Evolutionary conservation across 108 stramenopile species (phyloP).

Genomic region (Hondaea fermentalgiana): DNA sequence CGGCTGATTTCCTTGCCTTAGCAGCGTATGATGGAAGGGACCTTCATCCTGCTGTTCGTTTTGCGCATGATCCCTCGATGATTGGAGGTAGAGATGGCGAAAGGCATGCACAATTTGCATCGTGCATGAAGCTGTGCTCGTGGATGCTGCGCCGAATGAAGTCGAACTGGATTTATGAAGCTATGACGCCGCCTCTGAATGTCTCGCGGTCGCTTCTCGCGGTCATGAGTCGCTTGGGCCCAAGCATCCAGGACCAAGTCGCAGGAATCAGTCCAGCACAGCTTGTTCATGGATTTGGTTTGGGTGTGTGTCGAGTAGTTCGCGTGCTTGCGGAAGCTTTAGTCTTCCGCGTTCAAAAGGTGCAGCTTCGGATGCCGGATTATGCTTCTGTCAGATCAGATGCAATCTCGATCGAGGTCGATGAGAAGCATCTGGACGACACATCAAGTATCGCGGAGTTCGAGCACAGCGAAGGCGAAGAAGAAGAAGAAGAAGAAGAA

Average conservation of each 20-base stretch:
- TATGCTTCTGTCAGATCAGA: not conserved
- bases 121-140: not conserved
- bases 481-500: too few species aligned
- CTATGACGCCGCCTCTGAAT: not conserved
- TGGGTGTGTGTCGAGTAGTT: not conserved
- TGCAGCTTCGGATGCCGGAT: not conserved
- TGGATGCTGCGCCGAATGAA: not conserved
- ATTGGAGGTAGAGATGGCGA: not conserved
- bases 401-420: not conserved
- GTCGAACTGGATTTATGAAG: not conserved
- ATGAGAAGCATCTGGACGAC: not conserved
- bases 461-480: too few species aligned
- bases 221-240: not conserved
- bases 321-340: not conserved
- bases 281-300: not conserved
- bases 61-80: not conserved
- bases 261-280: not conserved
- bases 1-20: not conserved
- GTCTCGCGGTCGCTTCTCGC: not conserved
- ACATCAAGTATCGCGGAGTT: too few species aligned
- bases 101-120: not conserved
- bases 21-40: not conserved
- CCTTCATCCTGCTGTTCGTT: not conserved
- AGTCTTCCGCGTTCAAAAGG: not conserved
- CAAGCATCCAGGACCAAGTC: not conserved